phyloP scores from a whole-genome alignment of 2,329 filamentous ascomycete genomes.

The Cercospora zeae-maydis region DNA sequence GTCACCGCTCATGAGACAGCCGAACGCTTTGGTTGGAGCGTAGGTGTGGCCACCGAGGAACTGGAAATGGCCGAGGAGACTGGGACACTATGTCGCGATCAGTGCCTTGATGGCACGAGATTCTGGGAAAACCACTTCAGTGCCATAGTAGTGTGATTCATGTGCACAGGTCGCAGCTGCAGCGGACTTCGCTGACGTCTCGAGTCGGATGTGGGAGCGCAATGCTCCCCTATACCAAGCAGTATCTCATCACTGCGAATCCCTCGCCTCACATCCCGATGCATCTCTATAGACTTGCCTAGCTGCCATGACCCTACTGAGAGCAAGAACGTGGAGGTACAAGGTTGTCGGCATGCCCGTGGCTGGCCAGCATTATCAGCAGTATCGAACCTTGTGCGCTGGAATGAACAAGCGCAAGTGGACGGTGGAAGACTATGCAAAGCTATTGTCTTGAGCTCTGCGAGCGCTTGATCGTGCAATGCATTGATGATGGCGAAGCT shows the following conservation, averaged over 20 bases:
- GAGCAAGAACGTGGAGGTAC: not conserved
- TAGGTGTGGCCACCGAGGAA: slow-evolving; percentile 92
- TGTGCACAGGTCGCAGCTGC: not conserved
- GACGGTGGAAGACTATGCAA: not conserved
- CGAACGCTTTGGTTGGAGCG: slow-evolving; percentile 91
- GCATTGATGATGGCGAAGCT: not conserved
- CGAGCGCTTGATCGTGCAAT: not conserved
- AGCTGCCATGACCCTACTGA: not conserved
- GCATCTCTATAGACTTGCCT: not conserved
- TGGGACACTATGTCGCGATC: slow-evolving; percentile 83
- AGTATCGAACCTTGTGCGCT: not conserved
- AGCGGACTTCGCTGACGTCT: not conserved
- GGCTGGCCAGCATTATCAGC: not conserved
- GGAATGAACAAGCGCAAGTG: not conserved
- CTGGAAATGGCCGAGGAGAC: slow-evolving; percentile 95
- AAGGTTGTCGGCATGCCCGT: not conserved
- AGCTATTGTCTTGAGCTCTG: not conserved
- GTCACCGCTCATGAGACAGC: slow-evolving; percentile 87
- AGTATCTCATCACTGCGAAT: not conserved
- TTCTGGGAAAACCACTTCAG: slow-evolving; percentile 77
- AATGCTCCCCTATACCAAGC: not conserved
- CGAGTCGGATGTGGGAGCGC: not conserved
- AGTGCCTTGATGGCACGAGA: slow-evolving; percentile 81
- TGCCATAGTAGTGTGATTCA: not conserved
- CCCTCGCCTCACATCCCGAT: not conserved